Conservation (phyloP, 1,139 yeast species). For the Kurtzmaniella quercitrusa region DNA sequence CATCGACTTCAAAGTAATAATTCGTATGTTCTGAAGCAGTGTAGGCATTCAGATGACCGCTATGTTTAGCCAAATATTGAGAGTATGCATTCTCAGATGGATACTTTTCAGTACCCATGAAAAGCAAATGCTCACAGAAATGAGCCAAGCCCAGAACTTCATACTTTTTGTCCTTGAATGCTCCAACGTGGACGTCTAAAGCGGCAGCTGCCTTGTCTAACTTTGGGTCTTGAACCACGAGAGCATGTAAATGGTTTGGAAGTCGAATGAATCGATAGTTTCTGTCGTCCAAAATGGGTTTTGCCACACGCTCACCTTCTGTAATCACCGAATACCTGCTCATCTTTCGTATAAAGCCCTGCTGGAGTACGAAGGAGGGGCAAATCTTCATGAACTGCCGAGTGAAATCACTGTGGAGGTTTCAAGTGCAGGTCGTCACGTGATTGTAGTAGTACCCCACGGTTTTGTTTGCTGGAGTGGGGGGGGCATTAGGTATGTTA, state of each 20-base stretch:
- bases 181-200: slow-evolving; percentile 85
- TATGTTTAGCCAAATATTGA: slow-evolving; percentile 67
- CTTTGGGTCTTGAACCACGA: slow-evolving; percentile 77
- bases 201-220: slow-evolving; percentile 94
- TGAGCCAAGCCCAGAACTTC: slow-evolving; percentile 86
- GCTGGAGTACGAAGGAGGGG: neutral
- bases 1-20: slow-evolving; percentile 80
- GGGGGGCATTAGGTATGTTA: no score
- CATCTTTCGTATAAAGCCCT: neutral
- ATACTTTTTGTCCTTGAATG: slow-evolving; percentile 71
- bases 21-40: slow-evolving; percentile 89
- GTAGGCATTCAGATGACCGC: slow-evolving; percentile 72
- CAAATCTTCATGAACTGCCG: slow-evolving; percentile 1
- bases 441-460: no score
- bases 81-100: slow-evolving; percentile 90
- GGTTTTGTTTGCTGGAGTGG: neutral
- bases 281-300: slow-evolving; percentile 74
- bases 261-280: slow-evolving; percentile 64
- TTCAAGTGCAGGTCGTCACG: slow-evolving; percentile 1
- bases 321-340: slow-evolving; percentile 16
- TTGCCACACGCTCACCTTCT: slow-evolving; percentile 31
- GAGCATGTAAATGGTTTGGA: slow-evolving; percentile 65
- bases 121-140: slow-evolving; percentile 90
- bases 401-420: neutral
- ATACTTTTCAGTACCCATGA: slow-evolving; percentile 94